Conservation (phyloP, 306 rosid species). For the Malus fusca region DNA sequence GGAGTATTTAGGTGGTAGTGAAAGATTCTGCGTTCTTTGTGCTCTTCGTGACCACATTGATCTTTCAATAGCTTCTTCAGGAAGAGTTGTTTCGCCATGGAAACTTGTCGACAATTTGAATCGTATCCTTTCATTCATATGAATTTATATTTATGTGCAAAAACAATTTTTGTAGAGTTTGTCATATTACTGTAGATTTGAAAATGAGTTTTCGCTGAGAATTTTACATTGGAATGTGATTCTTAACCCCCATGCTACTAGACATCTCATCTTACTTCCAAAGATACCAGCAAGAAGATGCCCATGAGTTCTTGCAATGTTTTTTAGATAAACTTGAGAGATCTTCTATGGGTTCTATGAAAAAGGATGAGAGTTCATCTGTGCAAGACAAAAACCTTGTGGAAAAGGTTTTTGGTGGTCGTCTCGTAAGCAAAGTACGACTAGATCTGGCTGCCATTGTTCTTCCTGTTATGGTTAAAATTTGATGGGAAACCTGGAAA, state of each 20-base stretch:
- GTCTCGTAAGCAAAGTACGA: slow-evolving; percentile 66
- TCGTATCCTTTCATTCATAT: slow-evolving; percentile 53
- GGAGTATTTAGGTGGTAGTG: slow-evolving; percentile 40
- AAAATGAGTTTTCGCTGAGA: not conserved
- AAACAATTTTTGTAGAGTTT: not conserved
- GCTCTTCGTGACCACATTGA: slow-evolving; percentile 46
- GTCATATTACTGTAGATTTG: not conserved
- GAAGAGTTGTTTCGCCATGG: slow-evolving; percentile 42
- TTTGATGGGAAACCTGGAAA: not conserved
- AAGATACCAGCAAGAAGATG: slow-evolving; percentile 85
- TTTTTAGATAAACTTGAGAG: slow-evolving; percentile 66
- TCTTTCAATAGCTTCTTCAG: slow-evolving; percentile 38
- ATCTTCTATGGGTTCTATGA: slow-evolving; percentile 32
- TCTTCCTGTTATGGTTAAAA: not conserved
- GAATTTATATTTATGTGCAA: not conserved
- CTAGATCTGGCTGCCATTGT: not conserved
- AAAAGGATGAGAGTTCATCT: slow-evolving; percentile 8
- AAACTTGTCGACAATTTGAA: slow-evolving; percentile 55
- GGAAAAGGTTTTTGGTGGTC: slow-evolving; percentile 69
- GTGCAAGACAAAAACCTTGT: slow-evolving; percentile 46
- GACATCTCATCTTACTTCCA: slow-evolving; percentile 59
- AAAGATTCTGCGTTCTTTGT: slow-evolving; percentile 63
- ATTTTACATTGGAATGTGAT: slow-evolving; percentile 19
- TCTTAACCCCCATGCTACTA: slow-evolving; percentile 36
- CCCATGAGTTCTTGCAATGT: slow-evolving; percentile 87